Base-by-base conservation (phyloP, 2,329 filamentous ascomycete species). In the Sordariomycetes sp. region DNA sequence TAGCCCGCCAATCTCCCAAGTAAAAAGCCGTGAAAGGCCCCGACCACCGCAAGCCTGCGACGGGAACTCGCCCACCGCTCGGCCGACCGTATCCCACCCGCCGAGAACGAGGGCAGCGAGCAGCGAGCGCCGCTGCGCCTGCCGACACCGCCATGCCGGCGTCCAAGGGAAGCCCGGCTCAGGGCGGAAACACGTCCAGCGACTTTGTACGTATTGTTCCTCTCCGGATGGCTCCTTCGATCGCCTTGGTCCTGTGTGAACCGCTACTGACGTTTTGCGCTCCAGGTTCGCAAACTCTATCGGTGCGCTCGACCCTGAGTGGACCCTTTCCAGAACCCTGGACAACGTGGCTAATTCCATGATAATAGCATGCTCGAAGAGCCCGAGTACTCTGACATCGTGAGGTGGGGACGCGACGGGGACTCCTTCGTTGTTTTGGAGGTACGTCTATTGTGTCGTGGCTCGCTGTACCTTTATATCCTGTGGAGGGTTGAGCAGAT, bases 341-440 rank as follows among this genome's bases (percentile, higher is more conserved):
- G 43, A 10, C 8, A 22, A 48, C 16, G 11, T 54, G 55, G 32
- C 51, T 53, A 54, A 37, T 57, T 60, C 71, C 62, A 57, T 62
- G 60, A 64, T 60, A 55, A 60, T 69, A 96, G 90, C 71, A 99
- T 99, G 94, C 79, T 99, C 67, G 93, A 97, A 74, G 95, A 95
- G 68, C 92, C 92, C 40, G 87, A 90, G 57, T 95, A 99, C 71
- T 86, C 92, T 65, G 87, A 88, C 61, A 92, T 97, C 61, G 94
- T 97, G 54, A 82, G 93, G 74, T 99, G 94, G 94, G 92, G 92
- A 60, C 90, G 96, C 64, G 87, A 92, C 63, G 92, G 91, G 58
- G 90, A 97, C 69, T 96, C 91, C 65, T 99, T 99, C 69, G 93
- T 99, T 60, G 95, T 99, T 55, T 79, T 97, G 58, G 94, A 99